Evolutionary conservation across 2,329 filamentous ascomycete genomes (phyloP).

Genomic region (Cercospora berteroae): DNA sequence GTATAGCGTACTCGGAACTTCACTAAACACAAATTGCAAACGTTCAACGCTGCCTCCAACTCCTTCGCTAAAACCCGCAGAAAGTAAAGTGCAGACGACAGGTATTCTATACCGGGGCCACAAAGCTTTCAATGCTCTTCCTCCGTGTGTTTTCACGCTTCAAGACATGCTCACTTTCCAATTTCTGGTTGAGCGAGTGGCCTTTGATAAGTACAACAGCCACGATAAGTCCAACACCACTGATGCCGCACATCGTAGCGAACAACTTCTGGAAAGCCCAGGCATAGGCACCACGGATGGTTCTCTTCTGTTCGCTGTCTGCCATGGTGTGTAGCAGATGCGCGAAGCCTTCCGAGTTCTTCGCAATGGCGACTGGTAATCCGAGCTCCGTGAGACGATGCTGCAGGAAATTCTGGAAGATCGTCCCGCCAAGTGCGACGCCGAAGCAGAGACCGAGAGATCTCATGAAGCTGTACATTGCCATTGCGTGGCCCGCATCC

Average conservation of each 20-base stretch:
- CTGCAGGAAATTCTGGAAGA: slow-evolving; percentile 42
- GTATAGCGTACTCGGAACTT: too few relatives aligned
- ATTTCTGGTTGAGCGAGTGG: slow-evolving; percentile 22
- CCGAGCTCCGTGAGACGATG: slow-evolving; percentile 13
- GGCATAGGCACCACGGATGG: slow-evolving; percentile 20
- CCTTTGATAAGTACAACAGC: slow-evolving; percentile 17
- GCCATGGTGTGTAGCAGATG: slow-evolving; percentile 21
- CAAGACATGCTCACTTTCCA: slow-evolving; percentile 18
- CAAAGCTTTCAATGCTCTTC: neutral
- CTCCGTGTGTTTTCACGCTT: neutral
- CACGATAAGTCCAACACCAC: slow-evolving; percentile 25
- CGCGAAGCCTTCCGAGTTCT: slow-evolving; percentile 28
- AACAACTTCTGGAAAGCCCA: slow-evolving; percentile 29
- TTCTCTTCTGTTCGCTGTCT: slow-evolving; percentile 13
- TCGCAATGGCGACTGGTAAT: slow-evolving; percentile 21
- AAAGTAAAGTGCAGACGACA: neutral
- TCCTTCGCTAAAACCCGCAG: neutral
- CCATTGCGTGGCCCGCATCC: slow-evolving; percentile 42
- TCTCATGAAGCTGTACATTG: slow-evolving; percentile 49
- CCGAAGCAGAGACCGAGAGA: slow-evolving; percentile 52
- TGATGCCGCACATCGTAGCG: slow-evolving; percentile 28
- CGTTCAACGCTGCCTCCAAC: neutral
- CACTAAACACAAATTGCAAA: too few relatives aligned
- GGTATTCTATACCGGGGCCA: neutral
- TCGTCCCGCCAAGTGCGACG: slow-evolving; percentile 44